phyloP scores from a whole-genome alignment of 805 yeast genomes.

The Spathaspora hagerdaliae region DNA sequence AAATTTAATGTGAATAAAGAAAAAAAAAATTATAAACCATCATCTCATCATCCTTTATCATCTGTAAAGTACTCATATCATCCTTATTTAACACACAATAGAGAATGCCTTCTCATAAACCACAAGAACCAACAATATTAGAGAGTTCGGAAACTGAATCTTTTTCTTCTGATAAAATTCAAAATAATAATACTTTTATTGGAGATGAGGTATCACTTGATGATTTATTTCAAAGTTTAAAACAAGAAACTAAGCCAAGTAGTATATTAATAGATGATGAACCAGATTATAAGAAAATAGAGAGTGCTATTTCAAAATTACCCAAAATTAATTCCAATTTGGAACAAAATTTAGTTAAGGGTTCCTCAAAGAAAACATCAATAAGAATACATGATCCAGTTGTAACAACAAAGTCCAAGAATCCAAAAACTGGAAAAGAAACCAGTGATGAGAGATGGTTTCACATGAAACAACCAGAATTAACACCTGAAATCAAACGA shows the following conservation, averaged over 20 bases:
- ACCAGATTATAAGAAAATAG: slow-evolving; percentile 29
- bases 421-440: slow-evolving; percentile 7
- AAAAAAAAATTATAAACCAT: too few species aligned
- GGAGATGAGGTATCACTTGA: slow-evolving; percentile 21
- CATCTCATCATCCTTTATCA: too few species aligned
- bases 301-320: slow-evolving; percentile 27
- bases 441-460: slow-evolving; percentile 59
- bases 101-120: neutral
- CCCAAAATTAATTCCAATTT: slow-evolving; percentile 38
- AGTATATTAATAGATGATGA: neutral
- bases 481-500: slow-evolving; percentile 67
- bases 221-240: slow-evolving; percentile 26
- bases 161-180: slow-evolving; percentile 15
- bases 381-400: slow-evolving; percentile 47
- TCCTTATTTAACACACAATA: too few species aligned
- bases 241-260: slow-evolving; percentile 16
- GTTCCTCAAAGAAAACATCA: slow-evolving; percentile 14
- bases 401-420: slow-evolving; percentile 10
- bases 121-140: slow-evolving; percentile 4
- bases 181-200: slow-evolving; percentile 3
- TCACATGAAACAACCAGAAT: slow-evolving; percentile 68
- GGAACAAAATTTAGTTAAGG: slow-evolving; percentile 17
- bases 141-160: slow-evolving; percentile 19
- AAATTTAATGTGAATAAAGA: too few species aligned
- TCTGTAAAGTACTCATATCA: too few species aligned